Evolutionary conservation across 2,329 filamentous ascomycete genomes (phyloP).

Genomic region (Ophiocordyceps camponoti-leonardi): DNA sequence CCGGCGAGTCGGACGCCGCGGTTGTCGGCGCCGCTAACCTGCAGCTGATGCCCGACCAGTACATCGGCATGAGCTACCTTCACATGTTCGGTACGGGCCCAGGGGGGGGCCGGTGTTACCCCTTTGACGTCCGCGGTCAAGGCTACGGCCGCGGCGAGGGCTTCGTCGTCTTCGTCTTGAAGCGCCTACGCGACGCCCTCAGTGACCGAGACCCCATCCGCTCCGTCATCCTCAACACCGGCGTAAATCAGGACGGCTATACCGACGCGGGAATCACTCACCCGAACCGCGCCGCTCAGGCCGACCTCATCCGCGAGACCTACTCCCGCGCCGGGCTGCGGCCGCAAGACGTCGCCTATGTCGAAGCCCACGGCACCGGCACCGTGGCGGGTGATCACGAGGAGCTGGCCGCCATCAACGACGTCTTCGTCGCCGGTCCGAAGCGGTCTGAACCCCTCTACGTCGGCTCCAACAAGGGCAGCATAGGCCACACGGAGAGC

Average conservation of each 20-base stretch:
- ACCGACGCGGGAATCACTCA: slow-evolving; percentile 21
- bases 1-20: slow-evolving; percentile 1
- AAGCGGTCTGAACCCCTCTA: slow-evolving; percentile 3
- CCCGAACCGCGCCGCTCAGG: slow-evolving; percentile 16
- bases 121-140: slow-evolving; percentile 13
- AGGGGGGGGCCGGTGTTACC: slow-evolving; percentile 7
- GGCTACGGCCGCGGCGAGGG: slow-evolving; percentile 28
- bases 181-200: slow-evolving; percentile 22
- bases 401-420: slow-evolving; percentile 16
- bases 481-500: slow-evolving; percentile 12
- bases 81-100: no score
- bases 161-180: slow-evolving; percentile 17
- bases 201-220: slow-evolving; percentile 15
- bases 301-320: slow-evolving; percentile 10
- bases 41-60: no score
- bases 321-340: slow-evolving; percentile 10
- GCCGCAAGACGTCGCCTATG: slow-evolving; percentile 3
- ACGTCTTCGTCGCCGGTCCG: slow-evolving; percentile 8
- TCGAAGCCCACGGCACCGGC: slow-evolving; percentile 14
- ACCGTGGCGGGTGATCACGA: slow-evolving; percentile 20
- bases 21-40: no score
- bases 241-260: slow-evolving; percentile 18
- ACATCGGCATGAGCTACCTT: no score
- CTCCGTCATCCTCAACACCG: slow-evolving; percentile 9
- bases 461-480: slow-evolving; percentile 10